Base-by-base conservation (phyloP, 345 rosid species). In the Kandelia obovata region DNA sequence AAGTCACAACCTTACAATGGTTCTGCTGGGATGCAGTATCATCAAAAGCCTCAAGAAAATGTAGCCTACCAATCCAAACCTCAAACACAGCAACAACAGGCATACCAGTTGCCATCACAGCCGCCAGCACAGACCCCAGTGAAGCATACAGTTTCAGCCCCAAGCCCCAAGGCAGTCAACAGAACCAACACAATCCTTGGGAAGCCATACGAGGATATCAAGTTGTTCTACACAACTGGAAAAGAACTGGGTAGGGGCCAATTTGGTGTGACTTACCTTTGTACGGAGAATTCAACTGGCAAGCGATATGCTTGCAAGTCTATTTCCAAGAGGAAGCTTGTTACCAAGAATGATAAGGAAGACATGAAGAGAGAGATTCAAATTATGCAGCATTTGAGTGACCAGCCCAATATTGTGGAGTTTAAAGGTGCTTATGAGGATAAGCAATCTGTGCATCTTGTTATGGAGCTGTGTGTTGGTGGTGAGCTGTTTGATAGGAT, bases 111-210 rank as follows among this genome's bases (percentile, higher is more conserved):
- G 7, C 79, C 85, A 67, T 55, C 47, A 63, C 79, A 57, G 21
- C 74, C 13, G 0, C 65, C 47, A 16, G 59, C 76, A 61, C 85
- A 73, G 58, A 58, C 80, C 47, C 79, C 81, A 34, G 70, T 78
- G 81, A 85, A 82, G 25, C 77, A 76, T 4, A 71, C 77, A 53
- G 58, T 66, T 58, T 62, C 77, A 0, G 63, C 73, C 35, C 78
- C 75, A 64, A 78, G 79, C 39, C 85, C 87, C 21, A 83, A 62
- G 63, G 74, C 84, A n/a, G 80, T 69, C 53, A 77, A 31, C 49
- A 83, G 61, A 61, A 28, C 67, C 1, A 71, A 75, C 66, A 75
- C 79, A 11, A 75, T 75, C 26, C 67, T 75, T 9, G 79, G 53
- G n/a, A 75, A 70, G 25, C 71, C 74, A 23, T 70, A n/a, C 16